A percentile compares a stretch with the other conserved stretches of the same genome.
These are phyloP conservation scores for Pterulicium gracile DNA, from an alignment of 1,284 basidiomycete genomes.

Conservation along the genomic window DNA sequence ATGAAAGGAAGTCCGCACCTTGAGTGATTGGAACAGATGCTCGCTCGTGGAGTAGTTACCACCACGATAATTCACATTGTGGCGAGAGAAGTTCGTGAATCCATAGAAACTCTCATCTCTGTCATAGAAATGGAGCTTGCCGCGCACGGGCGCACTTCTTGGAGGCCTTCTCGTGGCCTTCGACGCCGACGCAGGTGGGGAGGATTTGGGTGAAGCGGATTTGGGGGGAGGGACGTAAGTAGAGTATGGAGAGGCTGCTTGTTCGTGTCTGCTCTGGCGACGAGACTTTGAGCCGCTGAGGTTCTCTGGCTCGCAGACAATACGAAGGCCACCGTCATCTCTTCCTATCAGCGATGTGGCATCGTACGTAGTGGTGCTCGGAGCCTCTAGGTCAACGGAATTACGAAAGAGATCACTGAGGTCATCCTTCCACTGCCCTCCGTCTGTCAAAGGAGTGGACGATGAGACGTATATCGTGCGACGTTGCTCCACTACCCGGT, in stretches of 20 bases:
- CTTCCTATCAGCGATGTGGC: neutral
- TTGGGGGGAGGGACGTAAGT: conserved; percentile 2
- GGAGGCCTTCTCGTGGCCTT: neutral
- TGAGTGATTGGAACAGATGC: conserved; percentile 59
- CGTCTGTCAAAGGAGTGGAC: neutral
- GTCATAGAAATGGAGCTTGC: conserved; percentile 45
- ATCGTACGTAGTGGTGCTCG: neutral
- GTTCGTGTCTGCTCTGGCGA: neutral
- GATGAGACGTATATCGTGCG: neutral
- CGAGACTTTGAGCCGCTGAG: too few relatives aligned
- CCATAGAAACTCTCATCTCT: conserved; percentile 52
- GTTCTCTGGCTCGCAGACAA: conserved; percentile 5
- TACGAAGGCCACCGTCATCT: neutral
- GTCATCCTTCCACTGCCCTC: neutral
- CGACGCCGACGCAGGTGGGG: too few relatives aligned
- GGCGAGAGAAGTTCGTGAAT: conserved; percentile 59
- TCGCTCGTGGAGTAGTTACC: conserved; percentile 58
- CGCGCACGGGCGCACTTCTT: conserved; percentile 12
- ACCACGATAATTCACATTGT: conserved; percentile 42
- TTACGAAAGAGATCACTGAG: neutral
- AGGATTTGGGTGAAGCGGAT: conserved; percentile 13
- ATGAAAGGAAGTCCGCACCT: conserved; percentile 24
- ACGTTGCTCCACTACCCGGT: neutral
- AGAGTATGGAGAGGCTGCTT: neutral
- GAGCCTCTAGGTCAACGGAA: neutral